Conservation (phyloP, 2,329 filamentous ascomycete species). For the Diaporthe batatas region DNA sequence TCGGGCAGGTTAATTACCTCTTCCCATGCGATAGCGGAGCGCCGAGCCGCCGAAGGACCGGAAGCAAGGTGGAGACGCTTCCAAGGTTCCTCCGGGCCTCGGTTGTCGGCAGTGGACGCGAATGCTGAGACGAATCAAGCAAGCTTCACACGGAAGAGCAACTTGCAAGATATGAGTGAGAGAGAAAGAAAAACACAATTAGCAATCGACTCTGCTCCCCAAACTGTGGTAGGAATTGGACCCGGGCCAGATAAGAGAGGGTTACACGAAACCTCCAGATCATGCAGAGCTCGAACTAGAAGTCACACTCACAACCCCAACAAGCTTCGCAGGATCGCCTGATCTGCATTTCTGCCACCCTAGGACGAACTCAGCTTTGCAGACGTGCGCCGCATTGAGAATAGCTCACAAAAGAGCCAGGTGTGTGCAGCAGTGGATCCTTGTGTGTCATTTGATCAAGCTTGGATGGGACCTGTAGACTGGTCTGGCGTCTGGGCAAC, state of each 20-base stretch:
- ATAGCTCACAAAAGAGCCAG: not conserved
- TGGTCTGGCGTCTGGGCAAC: constrained; percentile 31
- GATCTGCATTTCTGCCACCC: not conserved
- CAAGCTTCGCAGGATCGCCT: constrained; percentile 24
- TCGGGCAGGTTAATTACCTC: not conserved
- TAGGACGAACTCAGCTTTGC: not conserved
- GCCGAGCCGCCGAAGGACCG: constrained; percentile 6
- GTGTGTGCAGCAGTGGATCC: too few relatives aligned
- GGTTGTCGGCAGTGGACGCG: not conserved
- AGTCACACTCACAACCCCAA: not conserved
- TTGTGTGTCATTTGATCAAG: constrained; percentile 20
- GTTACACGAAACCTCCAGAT: not conserved
- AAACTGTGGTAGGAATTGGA: not conserved
- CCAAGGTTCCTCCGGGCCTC: constrained; percentile 2
- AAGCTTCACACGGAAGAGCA: not conserved
- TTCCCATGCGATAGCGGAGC: constrained; percentile 38
- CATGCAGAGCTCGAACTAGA: not conserved
- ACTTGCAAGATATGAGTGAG: not conserved
- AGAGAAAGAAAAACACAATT: too few relatives aligned
- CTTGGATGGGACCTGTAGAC: constrained; percentile 18
- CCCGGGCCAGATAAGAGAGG: not conserved
- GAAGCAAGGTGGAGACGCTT: constrained; percentile 8
- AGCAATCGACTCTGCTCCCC: too few relatives aligned
- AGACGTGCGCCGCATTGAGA: not conserved
- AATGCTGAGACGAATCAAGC: not conserved